These are phyloP conservation scores for Ramaria sp. DNA, from an alignment of 768 basidiomycete genomes.

Conservation along the genomic window DNA sequence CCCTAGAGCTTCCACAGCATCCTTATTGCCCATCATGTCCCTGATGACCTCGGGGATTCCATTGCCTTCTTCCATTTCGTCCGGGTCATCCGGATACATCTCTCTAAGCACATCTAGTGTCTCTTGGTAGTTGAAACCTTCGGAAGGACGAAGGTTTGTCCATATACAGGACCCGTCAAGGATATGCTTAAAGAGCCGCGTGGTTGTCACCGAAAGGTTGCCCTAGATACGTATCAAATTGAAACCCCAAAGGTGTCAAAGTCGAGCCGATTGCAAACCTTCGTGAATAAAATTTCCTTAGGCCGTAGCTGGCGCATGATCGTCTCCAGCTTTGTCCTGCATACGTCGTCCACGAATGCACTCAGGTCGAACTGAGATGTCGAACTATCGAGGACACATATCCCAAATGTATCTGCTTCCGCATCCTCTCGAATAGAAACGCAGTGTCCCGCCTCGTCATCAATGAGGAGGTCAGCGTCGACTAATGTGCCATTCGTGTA, in stretches of 20 bases:
- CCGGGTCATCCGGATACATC: conserved; percentile 46
- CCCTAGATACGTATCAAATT: conserved; percentile 40
- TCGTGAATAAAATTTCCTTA: conserved; percentile 84
- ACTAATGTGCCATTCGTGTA: conserved; percentile 95
- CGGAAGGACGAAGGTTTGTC: conserved; percentile 74
- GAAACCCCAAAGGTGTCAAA: background rate
- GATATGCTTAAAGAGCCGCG: conserved; percentile 69
- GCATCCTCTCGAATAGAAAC: conserved; percentile 70
- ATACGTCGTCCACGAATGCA: conserved; percentile 84
- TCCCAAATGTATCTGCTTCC: conserved; percentile 54
- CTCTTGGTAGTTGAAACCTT: conserved; percentile 70
- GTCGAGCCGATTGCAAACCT: conserved; percentile 38
- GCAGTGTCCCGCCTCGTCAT: conserved; percentile 94
- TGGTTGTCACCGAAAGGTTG: conserved; percentile 74
- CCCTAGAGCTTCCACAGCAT: conserved; percentile 79
- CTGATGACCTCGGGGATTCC: conserved; percentile 64
- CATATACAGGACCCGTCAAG: conserved; percentile 77
- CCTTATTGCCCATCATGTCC: conserved; percentile 51
- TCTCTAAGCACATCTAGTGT: conserved; percentile 57
- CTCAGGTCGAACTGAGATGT: conserved; percentile 93
- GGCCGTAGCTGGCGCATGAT: conserved; percentile 83
- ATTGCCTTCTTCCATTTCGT: conserved; percentile 32
- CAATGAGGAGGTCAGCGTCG: conserved; percentile 76
- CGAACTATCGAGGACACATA: conserved; percentile 88
- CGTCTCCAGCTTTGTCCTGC: conserved; percentile 88